Evolutionary conservation across 768 basidiomycete genomes (phyloP), one percentile per base, ranked within the genome.

Genomic region (Mycena belliarum): DNA sequence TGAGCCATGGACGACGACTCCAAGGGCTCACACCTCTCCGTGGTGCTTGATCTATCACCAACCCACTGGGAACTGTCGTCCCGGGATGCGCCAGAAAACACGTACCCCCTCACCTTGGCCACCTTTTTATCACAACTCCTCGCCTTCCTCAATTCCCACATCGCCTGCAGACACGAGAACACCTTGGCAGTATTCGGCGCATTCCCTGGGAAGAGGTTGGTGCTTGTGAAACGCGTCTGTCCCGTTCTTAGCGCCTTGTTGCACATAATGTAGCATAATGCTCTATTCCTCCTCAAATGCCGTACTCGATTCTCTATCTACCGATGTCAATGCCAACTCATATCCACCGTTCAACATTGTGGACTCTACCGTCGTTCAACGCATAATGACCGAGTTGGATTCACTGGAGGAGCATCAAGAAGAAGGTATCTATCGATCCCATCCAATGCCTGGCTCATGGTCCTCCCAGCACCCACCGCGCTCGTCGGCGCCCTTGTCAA

Each of bases 401-500:
- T 71, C 74, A 5, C 70, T 88, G 12, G 75, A 56, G 18, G 75
- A 77, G 18, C 68, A 72, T 18, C 78, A 80, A 24, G 78, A 83
- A 66, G 84, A 86, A 76, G 76, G 82, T 81, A 24, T 32, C 5
- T 65, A 52, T 43, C 40, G 4, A 42, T 11, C 41, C 28, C 21
- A 3, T 55, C 52, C 25, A 64, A 42, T 59, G 45, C 24, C 37
- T 38, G 52, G 40, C 38, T 62, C 63, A 61, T 60, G 52, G 65
- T 64, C 33, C 48, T 49, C 44, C 18, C 51, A 76, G 87, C 74
- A 49, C 86, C 87, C 15, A 81, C 82, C 63, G 87, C 86, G 3
- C 78, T 99, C 43, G 95, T 98, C 45, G 85, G 92, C 37, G 94
- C 95, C 15, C 72, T 98, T 53, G 90, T 91, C 26, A 98, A 97